phyloP scores from a whole-genome alignment of 2,329 filamentous ascomycete species.

The Paecilomyces niveus region DNA sequence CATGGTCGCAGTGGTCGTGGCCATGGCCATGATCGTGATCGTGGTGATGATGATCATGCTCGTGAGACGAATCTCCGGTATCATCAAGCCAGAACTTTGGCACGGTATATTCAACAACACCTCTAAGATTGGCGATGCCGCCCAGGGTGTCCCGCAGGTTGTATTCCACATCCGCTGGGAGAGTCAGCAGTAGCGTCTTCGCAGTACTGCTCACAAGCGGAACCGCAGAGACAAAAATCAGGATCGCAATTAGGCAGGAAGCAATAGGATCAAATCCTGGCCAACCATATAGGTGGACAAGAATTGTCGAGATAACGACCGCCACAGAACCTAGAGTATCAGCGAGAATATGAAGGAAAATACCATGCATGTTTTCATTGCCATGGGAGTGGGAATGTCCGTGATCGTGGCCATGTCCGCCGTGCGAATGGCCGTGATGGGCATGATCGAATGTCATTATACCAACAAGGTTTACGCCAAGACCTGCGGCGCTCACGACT shows the following conservation, averaged over 20 bases:
- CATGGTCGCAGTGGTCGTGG: constrained; percentile 36
- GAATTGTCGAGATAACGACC: constrained; percentile 81
- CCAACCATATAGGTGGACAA: constrained; percentile 86
- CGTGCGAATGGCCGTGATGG: constrained; percentile 35
- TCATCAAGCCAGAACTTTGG: constrained; percentile 94
- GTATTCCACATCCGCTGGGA: constrained; percentile 82
- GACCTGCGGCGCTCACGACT: constrained; percentile 76
- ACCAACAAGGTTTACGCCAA: constrained; percentile 86
- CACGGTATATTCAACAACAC: constrained; percentile 77
- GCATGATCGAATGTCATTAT: constrained; percentile 48
- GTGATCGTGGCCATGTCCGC: constrained; percentile 34
- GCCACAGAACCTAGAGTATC: constrained; percentile 92
- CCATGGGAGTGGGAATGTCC: constrained; percentile 50
- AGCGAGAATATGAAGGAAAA: constrained; percentile 90
- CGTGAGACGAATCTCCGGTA: constrained; percentile 32
- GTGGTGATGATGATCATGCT: constrained; percentile 15
- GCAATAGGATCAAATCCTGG: constrained; percentile 91
- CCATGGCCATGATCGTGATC: constrained; percentile 24
- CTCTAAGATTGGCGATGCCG: constrained; percentile 72
- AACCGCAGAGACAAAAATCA: constrained; percentile 88
- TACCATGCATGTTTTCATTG: constrained; percentile 97
- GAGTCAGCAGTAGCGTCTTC: constrained; percentile 71
- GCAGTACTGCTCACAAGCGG: constrained; percentile 82
- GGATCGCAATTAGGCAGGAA: constrained; percentile 82
- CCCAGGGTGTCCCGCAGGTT: constrained; percentile 77